These are phyloP conservation scores for Zymoseptoria passerinii DNA, from an alignment of 2,329 filamentous ascomycete species.

Conservation along the genomic window DNA sequence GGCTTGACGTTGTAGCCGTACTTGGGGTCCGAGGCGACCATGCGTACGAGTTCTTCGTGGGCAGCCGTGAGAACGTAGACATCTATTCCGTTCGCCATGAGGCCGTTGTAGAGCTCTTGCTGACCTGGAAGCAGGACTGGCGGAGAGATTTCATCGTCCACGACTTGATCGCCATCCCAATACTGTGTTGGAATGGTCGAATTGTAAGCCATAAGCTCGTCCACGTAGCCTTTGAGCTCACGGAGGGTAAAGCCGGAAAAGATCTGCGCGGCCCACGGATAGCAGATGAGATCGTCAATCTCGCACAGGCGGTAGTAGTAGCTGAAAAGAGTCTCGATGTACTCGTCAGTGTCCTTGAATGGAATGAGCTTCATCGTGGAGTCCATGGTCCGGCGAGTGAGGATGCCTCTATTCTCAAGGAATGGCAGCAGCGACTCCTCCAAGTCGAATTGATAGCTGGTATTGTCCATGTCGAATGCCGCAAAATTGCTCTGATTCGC, in stretches of 20 bases:
- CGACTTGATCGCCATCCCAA: slow-evolving; percentile 29
- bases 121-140: slow-evolving; percentile 36
- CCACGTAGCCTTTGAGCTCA: slow-evolving; percentile 41
- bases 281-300: slow-evolving; percentile 36
- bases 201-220: slow-evolving; percentile 41
- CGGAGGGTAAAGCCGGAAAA: slow-evolving; percentile 38
- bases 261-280: slow-evolving; percentile 38
- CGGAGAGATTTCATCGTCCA: slow-evolving; percentile 25
- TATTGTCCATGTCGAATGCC: slow-evolving; percentile 40
- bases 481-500: slow-evolving; percentile 18
- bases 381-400: slow-evolving; percentile 37
- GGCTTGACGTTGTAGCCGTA: slow-evolving; percentile 41
- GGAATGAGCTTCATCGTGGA: slow-evolving; percentile 35
- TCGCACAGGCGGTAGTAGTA: slow-evolving; percentile 41
- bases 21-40: slow-evolving; percentile 39
- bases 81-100: slow-evolving; percentile 38
- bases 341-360: slow-evolving; percentile 34
- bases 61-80: slow-evolving; percentile 39
- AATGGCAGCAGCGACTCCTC: slow-evolving; percentile 40
- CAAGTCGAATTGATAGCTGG: slow-evolving; percentile 36
- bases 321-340: slow-evolving; percentile 39
- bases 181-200: slow-evolving; percentile 32
- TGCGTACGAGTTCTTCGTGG: slow-evolving; percentile 40
- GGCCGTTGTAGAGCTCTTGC: slow-evolving; percentile 37
- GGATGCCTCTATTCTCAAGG: slow-evolving; percentile 36